Evolutionary conservation across 176 grass and related monocot genomes (phyloP), one percentile per base, ranked within the genome.

Genomic region (Panicum miliaceum): DNA sequence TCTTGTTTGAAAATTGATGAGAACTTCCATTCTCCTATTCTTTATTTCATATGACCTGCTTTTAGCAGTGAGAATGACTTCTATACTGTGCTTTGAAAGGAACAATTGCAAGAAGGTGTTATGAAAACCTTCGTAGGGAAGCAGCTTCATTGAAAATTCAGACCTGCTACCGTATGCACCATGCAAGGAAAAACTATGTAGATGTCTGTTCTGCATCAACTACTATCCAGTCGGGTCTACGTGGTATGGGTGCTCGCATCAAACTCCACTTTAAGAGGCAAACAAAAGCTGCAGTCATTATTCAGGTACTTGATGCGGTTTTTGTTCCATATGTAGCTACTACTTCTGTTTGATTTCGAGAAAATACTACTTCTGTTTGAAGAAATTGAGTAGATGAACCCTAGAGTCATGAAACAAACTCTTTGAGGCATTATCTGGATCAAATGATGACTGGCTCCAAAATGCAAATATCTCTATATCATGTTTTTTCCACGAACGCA

Each of bases 231-330:
- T 82, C 91, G 42, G 87, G 93, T 88, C 41, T 98, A 22, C 93
- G 91, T 86, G 96, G 91, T 29, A 90, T 95, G 91, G 87, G 73
- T 71, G 91, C 91, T 85, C 91, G 87, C 40, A 83, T 71, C 5
- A 88, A 87, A 77, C 85, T 98, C 52, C 63, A 78, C 11, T 95
- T 85, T 68, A 85, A 60, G 20, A 63, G 51, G 74, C 80, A 87
- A 81, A 92, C 87, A 83, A 95, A 86, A 86, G 91, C 96, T 82
- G 93, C 96, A 78, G 82, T 87, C 45, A 84, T 94, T 89, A 98
- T 98, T 77, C 96, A 98, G 93, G 96, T 98, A 73, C 59, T 41
- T 85, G 8, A 47, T 4, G 7, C 5, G 7, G 40, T 79, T 70
- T 84, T 43, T 80, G n/a, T 85, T 76, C 64, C 67, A 45, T 76